Percentiles rank a stretch among this genome's conserved stretches.
phyloP scores from a whole-genome alignment of 129 eudicot species.

The Cynara cardunculus region DNA sequence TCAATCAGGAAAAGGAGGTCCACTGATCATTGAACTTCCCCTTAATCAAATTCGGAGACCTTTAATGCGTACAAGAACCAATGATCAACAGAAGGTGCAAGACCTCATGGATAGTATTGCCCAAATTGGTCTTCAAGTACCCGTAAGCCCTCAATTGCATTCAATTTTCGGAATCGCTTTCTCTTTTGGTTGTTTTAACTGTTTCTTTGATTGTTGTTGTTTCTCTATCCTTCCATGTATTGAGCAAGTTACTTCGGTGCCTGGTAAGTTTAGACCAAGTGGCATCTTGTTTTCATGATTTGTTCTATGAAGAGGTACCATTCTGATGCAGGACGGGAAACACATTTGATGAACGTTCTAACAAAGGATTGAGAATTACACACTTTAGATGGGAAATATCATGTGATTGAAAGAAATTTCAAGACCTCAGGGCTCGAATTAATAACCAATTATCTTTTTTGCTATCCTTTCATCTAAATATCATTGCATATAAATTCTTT shows the following conservation, averaged over 20 bases:
- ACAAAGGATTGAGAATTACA: not conserved
- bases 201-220: not conserved
- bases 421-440: too few species aligned
- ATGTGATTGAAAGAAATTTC: too few species aligned
- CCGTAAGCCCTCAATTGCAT: constrained; percentile 42
- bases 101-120: constrained; percentile 91
- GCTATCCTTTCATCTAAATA: not conserved
- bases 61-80: constrained; percentile 86
- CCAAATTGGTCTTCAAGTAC: constrained; percentile 97
- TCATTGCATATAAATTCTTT: too few species aligned
- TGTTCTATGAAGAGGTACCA: not conserved
- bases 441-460: not conserved
- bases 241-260: too few species aligned
- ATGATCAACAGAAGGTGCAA: constrained; percentile 76
- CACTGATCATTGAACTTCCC: constrained; percentile 70
- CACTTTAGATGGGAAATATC: not conserved
- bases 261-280: not conserved
- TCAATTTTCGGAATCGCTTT: not conserved
- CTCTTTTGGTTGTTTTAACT: not conserved
- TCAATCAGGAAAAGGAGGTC: constrained; percentile 55
- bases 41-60: constrained; percentile 85
- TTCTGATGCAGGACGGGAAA: not conserved
- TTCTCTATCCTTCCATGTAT: not conserved
- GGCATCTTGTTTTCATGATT: not conserved
- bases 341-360: too few species aligned